Conservation (phyloP, 2,329 filamentous ascomycete genomes). For the Microdochium paspali region DNA sequence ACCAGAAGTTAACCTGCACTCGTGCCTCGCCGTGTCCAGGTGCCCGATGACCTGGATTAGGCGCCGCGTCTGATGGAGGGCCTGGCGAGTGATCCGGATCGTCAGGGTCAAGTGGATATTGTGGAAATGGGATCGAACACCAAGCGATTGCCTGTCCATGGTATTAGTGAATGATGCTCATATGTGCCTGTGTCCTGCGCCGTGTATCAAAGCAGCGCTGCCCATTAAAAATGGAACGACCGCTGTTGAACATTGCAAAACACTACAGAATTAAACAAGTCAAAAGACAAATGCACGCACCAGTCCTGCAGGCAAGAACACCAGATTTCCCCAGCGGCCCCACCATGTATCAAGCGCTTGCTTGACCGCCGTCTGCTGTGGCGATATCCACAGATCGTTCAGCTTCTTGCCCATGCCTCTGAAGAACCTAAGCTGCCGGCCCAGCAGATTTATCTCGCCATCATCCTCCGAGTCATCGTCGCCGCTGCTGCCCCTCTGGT, state of each 20-base stretch:
- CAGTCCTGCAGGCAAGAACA: constrained; percentile 50
- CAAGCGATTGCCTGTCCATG: constrained; percentile 51
- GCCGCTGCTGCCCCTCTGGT: constrained; percentile 18
- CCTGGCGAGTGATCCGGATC: constrained; percentile 21
- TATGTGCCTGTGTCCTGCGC: too few relatives aligned
- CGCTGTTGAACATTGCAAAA: too few relatives aligned
- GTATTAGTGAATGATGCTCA: too few relatives aligned
- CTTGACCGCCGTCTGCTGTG: constrained; percentile 47
- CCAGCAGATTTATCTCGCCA: constrained; percentile 16
- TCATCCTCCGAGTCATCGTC: constrained; percentile 13
- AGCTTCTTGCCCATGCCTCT: constrained; percentile 23
- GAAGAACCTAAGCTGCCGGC: constrained; percentile 17
- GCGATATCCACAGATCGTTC: constrained; percentile 50
- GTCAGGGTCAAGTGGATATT: constrained; percentile 43
- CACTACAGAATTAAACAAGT: background rate
- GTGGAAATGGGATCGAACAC: constrained; percentile 57
- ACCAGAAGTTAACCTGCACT: constrained; percentile 62
- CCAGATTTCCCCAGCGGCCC: constrained; percentile 50
- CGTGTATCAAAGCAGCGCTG: too few relatives aligned
- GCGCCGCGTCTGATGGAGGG: background rate
- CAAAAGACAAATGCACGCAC: constrained; percentile 28
- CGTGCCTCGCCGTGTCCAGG: constrained; percentile 55
- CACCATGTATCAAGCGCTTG: constrained; percentile 54
- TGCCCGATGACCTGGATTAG: constrained; percentile 22
- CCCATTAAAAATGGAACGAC: too few relatives aligned